Conservation (phyloP, 1,139 yeast species). For the Blastobotrys illinoisensis region DNA sequence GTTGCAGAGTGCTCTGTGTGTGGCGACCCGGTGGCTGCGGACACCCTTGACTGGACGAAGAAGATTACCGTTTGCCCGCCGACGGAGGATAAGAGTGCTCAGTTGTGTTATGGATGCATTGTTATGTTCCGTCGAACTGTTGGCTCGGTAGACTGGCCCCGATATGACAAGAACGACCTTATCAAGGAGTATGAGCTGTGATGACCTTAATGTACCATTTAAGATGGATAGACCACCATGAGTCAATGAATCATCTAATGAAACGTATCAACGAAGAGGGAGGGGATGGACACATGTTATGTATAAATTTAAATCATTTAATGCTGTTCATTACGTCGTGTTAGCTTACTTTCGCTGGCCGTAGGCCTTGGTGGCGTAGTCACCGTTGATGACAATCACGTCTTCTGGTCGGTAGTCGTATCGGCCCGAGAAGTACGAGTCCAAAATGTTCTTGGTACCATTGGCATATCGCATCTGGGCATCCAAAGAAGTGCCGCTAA, state of each 20-base stretch:
- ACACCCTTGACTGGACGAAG: slow-evolving; percentile 65
- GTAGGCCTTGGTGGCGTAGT: slow-evolving; percentile 69
- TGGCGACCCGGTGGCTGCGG: slow-evolving; percentile 31
- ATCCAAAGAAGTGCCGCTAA: slow-evolving; percentile 73
- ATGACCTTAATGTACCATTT: too few relatives aligned
- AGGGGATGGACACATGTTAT: too few relatives aligned
- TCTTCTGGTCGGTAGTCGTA: slow-evolving; percentile 68
- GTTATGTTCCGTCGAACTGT: slow-evolving; percentile 41
- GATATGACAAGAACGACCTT: slow-evolving; percentile 15
- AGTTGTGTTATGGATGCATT: slow-evolving; percentile 73
- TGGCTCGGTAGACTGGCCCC: slow-evolving; percentile 20
- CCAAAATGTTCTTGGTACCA: slow-evolving; percentile 63
- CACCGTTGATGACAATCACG: slow-evolving; percentile 64
- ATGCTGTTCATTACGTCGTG: slow-evolving; percentile 13
- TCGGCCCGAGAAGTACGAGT: slow-evolving; percentile 56
- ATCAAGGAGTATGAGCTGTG: slow-evolving; percentile 13
- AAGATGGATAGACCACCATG: too few relatives aligned
- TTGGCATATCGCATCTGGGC: slow-evolving; percentile 71
- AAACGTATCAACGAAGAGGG: too few relatives aligned
- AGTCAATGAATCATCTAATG: too few relatives aligned
- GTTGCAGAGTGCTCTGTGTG: slow-evolving; percentile 28
- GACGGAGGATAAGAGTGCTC: slow-evolving; percentile 28
- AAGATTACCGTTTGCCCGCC: slow-evolving; percentile 65
- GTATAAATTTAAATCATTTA: not conserved
- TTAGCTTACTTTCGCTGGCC: slow-evolving; percentile 38